Evolutionary conservation across 2,329 filamentous ascomycete genomes (phyloP).

Genomic region (Cladobotryum mycophilum): DNA sequence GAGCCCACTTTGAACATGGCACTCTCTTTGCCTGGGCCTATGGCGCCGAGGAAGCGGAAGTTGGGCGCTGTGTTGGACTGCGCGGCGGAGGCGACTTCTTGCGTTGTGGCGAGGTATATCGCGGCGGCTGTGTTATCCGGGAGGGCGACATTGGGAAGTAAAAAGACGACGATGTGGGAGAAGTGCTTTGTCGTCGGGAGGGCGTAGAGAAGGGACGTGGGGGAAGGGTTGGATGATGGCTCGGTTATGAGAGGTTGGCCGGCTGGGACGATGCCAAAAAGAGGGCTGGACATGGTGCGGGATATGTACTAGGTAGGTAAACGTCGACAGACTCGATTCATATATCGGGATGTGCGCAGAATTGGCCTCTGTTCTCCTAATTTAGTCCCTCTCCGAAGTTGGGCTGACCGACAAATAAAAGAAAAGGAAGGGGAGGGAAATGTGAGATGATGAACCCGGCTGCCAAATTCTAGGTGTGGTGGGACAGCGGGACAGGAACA

Average conservation of each 20-base stretch:
- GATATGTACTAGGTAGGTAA: neutral
- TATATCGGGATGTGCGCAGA: too few relatives aligned
- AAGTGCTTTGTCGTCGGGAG: conserved; percentile 49
- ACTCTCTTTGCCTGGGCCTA: conserved; percentile 84
- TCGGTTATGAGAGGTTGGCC: conserved; percentile 51
- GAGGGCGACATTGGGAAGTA: conserved; percentile 70
- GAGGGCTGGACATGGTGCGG: conserved; percentile 35
- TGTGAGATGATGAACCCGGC: too few relatives aligned
- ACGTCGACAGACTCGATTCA: too few relatives aligned
- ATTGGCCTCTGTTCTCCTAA: too few relatives aligned
- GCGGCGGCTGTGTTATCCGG: conserved; percentile 75
- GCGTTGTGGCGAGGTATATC: conserved; percentile 69
- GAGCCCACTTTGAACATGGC: conserved; percentile 75
- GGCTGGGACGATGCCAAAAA: conserved; percentile 56
- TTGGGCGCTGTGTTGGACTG: conserved; percentile 42
- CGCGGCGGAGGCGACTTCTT: conserved; percentile 33
- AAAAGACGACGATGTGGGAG: conserved; percentile 81
- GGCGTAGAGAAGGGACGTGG: conserved; percentile 51
- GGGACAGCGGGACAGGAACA: too few relatives aligned
- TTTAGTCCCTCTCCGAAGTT: too few relatives aligned
- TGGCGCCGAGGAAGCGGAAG: conserved; percentile 81
- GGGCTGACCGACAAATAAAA: too few relatives aligned
- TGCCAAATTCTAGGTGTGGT: too few relatives aligned
- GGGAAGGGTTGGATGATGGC: conserved; percentile 47
- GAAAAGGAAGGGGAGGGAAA: too few relatives aligned